A percentile compares a stretch with the other conserved stretches of the same genome.
These are phyloP conservation scores for Boletus rubropictus DNA, from an alignment of 768 basidiomycete genomes.

Conservation along the genomic window DNA sequence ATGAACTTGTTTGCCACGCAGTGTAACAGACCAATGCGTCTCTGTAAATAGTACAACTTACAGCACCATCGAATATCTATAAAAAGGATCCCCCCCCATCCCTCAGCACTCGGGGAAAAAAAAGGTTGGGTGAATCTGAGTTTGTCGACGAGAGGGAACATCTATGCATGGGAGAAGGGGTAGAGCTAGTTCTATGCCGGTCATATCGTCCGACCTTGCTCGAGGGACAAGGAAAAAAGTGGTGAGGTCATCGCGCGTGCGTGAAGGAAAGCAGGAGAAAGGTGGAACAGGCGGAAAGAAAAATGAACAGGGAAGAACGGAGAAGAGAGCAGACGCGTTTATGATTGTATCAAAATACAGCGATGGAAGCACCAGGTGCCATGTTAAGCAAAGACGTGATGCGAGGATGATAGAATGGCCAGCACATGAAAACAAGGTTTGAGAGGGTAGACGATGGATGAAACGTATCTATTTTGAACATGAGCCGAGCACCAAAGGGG, in stretches of 20 bases:
- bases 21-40: background rate
- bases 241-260: constrained; percentile 1
- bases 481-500: constrained; percentile 12
- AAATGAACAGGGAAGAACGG: background rate
- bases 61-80: constrained; percentile 13
- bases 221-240: background rate
- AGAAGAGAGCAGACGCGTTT: background rate
- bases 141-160: background rate
- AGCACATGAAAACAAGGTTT: background rate
- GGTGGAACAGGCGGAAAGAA: background rate
- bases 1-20: background rate
- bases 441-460: background rate
- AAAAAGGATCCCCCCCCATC: background rate
- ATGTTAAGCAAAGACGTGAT: constrained; percentile 5
- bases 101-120: background rate
- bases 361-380: constrained; percentile 5
- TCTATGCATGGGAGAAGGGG: constrained; percentile 5
- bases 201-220: constrained; percentile 15
- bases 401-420: constrained; percentile 4
- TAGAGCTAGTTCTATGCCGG: constrained; percentile 14
- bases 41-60: constrained; percentile 19
- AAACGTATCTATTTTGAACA: constrained; percentile 14
- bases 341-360: constrained; percentile 20
- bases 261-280: background rate
- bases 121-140: background rate